phyloP scores from a whole-genome alignment of 257 asterid species.

The Dorcoceras hygrometricum region DNA sequence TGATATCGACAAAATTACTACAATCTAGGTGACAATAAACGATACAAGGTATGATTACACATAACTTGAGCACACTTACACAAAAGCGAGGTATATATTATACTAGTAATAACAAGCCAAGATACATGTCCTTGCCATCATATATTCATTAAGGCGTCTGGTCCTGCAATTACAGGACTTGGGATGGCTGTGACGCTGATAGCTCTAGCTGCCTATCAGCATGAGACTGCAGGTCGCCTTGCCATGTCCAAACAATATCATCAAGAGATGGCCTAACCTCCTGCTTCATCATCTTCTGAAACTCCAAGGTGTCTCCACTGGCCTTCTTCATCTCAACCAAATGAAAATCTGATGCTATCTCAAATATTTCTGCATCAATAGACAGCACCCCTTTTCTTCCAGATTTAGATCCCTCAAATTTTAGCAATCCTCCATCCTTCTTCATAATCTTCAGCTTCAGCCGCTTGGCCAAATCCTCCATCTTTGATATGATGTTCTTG shows the following conservation, averaged over 20 bases:
- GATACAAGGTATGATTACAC: background rate
- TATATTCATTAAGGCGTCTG: slow-evolving; percentile 16
- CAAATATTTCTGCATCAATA: slow-evolving; percentile 69
- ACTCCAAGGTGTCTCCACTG: slow-evolving; percentile 70
- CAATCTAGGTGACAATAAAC: background rate
- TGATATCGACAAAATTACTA: background rate
- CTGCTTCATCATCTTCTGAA: slow-evolving; percentile 56
- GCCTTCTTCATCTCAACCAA: slow-evolving; percentile 66
- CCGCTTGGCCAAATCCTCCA: slow-evolving; percentile 59
- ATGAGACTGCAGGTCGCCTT: slow-evolving; percentile 44
- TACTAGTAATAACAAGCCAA: background rate
- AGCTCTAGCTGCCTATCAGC: slow-evolving; percentile 21
- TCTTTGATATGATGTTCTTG: slow-evolving; percentile 51
- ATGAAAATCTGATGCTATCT: slow-evolving; percentile 54
- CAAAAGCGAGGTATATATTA: background rate
- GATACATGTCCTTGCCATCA: background rate
- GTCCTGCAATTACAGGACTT: slow-evolving; percentile 6
- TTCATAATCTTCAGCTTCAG: slow-evolving; percentile 57
- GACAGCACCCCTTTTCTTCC: slow-evolving; percentile 65
- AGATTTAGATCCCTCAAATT: slow-evolving; percentile 45
- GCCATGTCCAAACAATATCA: slow-evolving; percentile 84
- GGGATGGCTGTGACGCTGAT: slow-evolving; percentile 19
- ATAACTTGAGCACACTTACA: background rate
- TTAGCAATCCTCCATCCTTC: slow-evolving; percentile 59
- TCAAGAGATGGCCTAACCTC: slow-evolving; percentile 55